phyloP scores from a whole-genome alignment of 1,139 yeast genomes.

The Candida dubliniensis region DNA sequence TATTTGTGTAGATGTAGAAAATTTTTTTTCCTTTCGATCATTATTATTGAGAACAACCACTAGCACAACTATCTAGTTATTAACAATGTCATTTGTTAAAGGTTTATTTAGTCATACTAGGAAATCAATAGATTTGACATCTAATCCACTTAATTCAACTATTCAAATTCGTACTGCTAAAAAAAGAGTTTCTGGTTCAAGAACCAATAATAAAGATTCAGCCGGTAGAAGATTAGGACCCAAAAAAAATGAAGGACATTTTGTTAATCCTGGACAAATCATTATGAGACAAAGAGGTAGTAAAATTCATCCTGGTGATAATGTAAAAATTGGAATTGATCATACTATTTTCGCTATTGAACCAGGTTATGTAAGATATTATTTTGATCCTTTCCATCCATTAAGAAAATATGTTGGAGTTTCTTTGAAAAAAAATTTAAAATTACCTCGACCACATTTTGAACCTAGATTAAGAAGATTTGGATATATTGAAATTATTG shows the following conservation, averaged over 20 bases:
- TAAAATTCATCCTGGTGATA: constrained; percentile 93
- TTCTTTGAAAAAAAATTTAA: constrained; percentile 62
- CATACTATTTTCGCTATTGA: constrained; percentile 90
- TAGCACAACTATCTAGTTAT: not conserved
- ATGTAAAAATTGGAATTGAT: constrained; percentile 87
- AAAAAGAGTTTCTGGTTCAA: constrained; percentile 91
- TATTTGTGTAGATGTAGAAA: too few relatives aligned
- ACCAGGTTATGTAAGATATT: constrained; percentile 90
- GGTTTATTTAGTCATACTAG: constrained; percentile 7
- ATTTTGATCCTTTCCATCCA: constrained; percentile 97
- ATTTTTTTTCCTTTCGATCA: too few relatives aligned
- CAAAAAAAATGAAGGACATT: constrained; percentile 74
- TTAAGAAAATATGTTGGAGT: constrained; percentile 88
- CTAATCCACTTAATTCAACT: constrained; percentile 6
- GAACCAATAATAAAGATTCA: constrained; percentile 89
- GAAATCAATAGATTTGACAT: constrained; percentile 3
- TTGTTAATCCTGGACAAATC: constrained; percentile 77
- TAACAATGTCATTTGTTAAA: constrained; percentile 7
- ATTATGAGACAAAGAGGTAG: constrained; percentile 96
- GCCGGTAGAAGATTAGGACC: constrained; percentile 95
- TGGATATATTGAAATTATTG: constrained; percentile 62
- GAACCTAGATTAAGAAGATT: constrained; percentile 83
- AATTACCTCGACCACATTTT: constrained; percentile 86
- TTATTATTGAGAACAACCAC: too few relatives aligned
- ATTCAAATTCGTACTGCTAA: constrained; percentile 85